Base-by-base conservation (phyloP, 768 basidiomycete genomes). In the Hortiboletus campestris region DNA sequence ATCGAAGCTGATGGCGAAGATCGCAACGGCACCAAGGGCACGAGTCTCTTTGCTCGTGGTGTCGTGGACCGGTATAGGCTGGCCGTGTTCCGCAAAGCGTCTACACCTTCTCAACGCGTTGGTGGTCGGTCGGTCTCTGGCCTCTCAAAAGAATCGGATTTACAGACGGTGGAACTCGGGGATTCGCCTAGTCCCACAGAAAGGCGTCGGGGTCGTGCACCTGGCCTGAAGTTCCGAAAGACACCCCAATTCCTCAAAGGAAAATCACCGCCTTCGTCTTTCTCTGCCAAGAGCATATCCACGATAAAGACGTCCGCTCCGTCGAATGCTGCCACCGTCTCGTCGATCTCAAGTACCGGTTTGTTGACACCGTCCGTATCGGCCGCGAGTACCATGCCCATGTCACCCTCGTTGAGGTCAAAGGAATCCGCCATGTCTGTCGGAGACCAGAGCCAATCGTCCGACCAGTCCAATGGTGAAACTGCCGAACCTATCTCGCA, bases 21-120 rank as follows among this genome's bases (percentile, higher is more conserved):
- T 54, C 79, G 85, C 57, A 93, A 94, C 58, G 91, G 91, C 17
- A 75, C 86, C 25, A 85, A 86, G 65, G 91, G 85, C 8, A 82
- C 84, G 19, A 94, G 87, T 66, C 79, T 94, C 38, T 94, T 94
- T 66, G 88, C 93, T 41, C 84, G 92, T n/a, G 93, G 93, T 6
- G 89, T 94, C 46, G 91, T 94, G 49, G 93, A 96, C 68, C 80
- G 88, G 51, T 96, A 95, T 68, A 80, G 84, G 54, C 76, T 96
- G 51, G 85, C 89, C 16, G 91, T 93, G 20, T 93, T 93, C 81
- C 81, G 91, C 51, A 93, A 92, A 68, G 79, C 80, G n/a, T 84
- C 86, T 14, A 88, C 85, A 12, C 84, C 88, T 6, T 75, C 76
- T 41, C 76, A 79, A 46, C 76, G 80, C 13, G 63, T 74, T 16